Evolutionary conservation across 495 filamentous ascomycete genomes (phyloP), one percentile per base, ranked within the genome.

Genomic region (Penicillium lagena): DNA sequence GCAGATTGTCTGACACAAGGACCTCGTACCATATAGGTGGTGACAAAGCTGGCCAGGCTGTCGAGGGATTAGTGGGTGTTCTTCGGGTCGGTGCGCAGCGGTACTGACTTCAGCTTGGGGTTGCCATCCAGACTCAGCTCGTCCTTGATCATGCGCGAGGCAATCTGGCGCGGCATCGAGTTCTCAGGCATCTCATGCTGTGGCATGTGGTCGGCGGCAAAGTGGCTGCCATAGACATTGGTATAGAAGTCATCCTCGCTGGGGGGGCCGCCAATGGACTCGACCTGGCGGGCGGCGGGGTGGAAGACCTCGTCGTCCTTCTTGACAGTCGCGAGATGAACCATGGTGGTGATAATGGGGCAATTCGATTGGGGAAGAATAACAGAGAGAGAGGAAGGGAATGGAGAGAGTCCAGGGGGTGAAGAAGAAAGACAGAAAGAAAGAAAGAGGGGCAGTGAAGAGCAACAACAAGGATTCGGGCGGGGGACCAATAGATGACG

Each of bases 121-220:
- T 90, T 94, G n/a, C 86, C 86, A 62, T 96, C 89, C 48, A 95
- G 67, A 51, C 83, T 89, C 54, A 95, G 65, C 56, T 96, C 89
- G 59, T 96, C 90, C 69, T 89, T 90, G 70, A 96, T 96, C 87
- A 95, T 87, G 35, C 88, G 84, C 63, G 94, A 90, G 10, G 89
- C 89, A n/a, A 91, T 73, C 53, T 94, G 86, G 46, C 80, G 83
- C 35, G 88, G 88, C 88, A 91, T 91, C 64, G 91, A 87, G 7
- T 63, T 52, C 56, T 94, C 89, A n/a, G 90, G 89, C 85, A 96
- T 95, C 63, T 88, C 84, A 58, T 84, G 76, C 54, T 77, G 79
- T 32, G 87, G 86, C 40, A 95, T 76, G 62, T 89, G 85, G 51
- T 81, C 64, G 29, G 81, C 80, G 10, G 90, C 89, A 60, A 86